Base-by-base conservation (phyloP, 2,329 filamentous ascomycete genomes). In the Penicillium sp. region DNA sequence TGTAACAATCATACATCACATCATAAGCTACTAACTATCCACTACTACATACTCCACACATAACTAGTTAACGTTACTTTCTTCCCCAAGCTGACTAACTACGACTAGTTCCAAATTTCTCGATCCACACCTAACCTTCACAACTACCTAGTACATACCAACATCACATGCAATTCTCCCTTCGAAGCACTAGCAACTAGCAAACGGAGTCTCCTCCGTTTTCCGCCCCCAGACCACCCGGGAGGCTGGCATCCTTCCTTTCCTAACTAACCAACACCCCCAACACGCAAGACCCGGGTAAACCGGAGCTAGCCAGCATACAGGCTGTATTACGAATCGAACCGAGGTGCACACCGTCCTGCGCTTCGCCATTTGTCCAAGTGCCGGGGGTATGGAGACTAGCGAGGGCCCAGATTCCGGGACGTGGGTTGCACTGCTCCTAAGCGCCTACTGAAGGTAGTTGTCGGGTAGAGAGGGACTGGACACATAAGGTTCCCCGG, bases 321-420 rank as follows among this genome's bases (percentile, higher is more conserved):
- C 22, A 15, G 35, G 13, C 26, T n/a, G 26, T 5, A 24, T 53
- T 15, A 26, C n/a, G 30, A 53, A 53, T 35, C 50, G 8, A 12
- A 8, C 45, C 45, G 45, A 49, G 24, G 30, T 35, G 30, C 30
- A 30, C 26, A n/a, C 30, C 22, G 28, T n/a, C 22, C 33, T 53
- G 28, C 40, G 24, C 26, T 19, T 30, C 17, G 40, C 35, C 24
- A 56, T 45, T 56, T 56, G 26, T 44, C 26, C n/a, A n/a, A 35
- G 40, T 47, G 54, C 54, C 40, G 54, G 53, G 35, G 38, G 17
- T 28, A 15, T 8, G n/a, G 4, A 13, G 13, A 22, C 42, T 49
- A 49, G 44, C 30, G 50, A 35, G 22, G 17, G 30, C 30, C 44
- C 44, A 50, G 33, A n/a, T 35, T 28, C 12, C 19, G 50, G 57